A percentile compares a stretch with the other conserved stretches of the same genome.
These are phyloP conservation scores for Torulaspora indica DNA, from an alignment of 805 yeast genomes.

Conservation along the genomic window DNA sequence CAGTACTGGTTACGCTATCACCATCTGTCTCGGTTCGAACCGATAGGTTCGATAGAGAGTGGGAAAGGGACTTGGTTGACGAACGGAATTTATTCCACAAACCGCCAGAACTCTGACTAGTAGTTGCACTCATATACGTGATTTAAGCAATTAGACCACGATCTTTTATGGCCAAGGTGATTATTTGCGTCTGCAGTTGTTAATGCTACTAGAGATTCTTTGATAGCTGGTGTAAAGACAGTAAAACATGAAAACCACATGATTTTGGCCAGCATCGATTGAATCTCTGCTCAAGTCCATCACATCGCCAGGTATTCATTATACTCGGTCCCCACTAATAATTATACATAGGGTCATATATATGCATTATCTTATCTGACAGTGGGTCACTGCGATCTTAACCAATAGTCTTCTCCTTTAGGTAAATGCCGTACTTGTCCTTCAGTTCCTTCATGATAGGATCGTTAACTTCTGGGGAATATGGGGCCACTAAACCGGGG, in stretches of 20 bases:
- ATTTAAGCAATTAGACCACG: too few species aligned
- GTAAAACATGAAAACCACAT: conserved; percentile 2
- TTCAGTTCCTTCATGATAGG: conserved; percentile 89
- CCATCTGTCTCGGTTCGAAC: conserved; percentile 41
- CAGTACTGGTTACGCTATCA: conserved; percentile 39
- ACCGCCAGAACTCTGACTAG: conserved; percentile 20
- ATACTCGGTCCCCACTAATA: neutral
- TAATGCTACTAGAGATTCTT: neutral
- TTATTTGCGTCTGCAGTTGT: neutral
- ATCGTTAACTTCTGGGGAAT: conserved; percentile 81
- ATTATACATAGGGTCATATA: neutral
- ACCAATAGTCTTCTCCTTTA: conserved; percentile 75
- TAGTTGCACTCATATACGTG: conserved; percentile 8
- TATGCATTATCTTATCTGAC: neutral
- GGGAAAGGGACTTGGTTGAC: conserved; percentile 31
- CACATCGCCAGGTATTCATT: neutral
- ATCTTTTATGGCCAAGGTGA: neutral
- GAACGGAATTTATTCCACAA: conserved; percentile 34
- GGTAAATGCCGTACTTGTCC: conserved; percentile 81
- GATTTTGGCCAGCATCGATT: neutral
- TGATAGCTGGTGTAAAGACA: neutral
- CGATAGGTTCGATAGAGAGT: conserved; percentile 29
- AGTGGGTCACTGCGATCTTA: conserved; percentile 15
- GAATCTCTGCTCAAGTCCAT: neutral
- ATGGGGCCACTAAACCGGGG: conserved; percentile 91